Base-by-base conservation (phyloP, 1,139 yeast genomes). In the Pneumocystis canis region DNA sequence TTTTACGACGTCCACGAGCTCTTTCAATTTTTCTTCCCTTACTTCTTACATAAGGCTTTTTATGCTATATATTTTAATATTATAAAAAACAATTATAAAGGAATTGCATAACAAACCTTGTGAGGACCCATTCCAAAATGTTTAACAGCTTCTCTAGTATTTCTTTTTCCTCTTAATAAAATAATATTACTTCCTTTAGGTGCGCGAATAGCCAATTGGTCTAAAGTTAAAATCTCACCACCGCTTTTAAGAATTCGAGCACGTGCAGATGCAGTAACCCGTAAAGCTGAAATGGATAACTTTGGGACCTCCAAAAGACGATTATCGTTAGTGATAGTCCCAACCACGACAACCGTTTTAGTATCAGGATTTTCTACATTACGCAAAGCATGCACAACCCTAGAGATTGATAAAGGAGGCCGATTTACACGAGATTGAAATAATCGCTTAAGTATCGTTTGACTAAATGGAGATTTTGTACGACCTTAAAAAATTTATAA, bases 101-200 rank as follows among this genome's bases (percentile, higher is more conserved):
- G 16, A 47, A 25, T 3, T 25, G 25, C 18, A 28, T 25, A 6
- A 47, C 30, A 25, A 25, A 47, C 54, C 54, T 88, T 87, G 95
- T 94, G 97, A 76, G 98, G 99, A 82, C 98, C 98, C 81, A 92
- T 78, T 80, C 98, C 98, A 78, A 94, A 94, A 87, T 92, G 98
- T 84, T 97, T 89, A 75, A 89, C 97, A 75, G 98, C 96, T 84
- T 92, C 97, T 84, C 99, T 89, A 79, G 95, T 77, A 82, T 82
- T 84, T 87, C 97, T 89, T 82, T 97, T 95, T 78, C 99, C 99
- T 84, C 97, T 89, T 78, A 92, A 83, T 77, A 92, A 82, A 80
- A 92, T 80, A 73, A 98, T 90, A 95, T 94, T 92, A 81, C 89
- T 88, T 80, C 99, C 98, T 80, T 90, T 89, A 80, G 98, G 98